These are phyloP conservation scores for Fraxinus latifolia DNA, from an alignment of 305 asterid genomes.

Conservation along the genomic window DNA sequence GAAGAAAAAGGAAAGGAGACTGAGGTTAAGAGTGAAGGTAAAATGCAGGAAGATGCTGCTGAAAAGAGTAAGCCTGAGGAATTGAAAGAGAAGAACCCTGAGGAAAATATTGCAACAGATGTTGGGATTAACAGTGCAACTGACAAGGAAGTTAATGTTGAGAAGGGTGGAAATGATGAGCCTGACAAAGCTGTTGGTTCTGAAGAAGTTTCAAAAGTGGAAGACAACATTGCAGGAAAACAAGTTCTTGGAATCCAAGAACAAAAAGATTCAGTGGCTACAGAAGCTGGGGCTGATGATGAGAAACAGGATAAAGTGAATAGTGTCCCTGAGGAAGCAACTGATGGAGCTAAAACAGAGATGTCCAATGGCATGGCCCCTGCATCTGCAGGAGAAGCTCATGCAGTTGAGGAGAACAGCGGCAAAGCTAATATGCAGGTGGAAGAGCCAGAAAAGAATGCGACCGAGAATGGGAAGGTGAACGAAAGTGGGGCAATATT, in stretches of 20 bases:
- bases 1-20: slow-evolving; percentile 16
- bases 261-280: slow-evolving; percentile 20
- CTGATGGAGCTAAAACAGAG: slow-evolving; percentile 27
- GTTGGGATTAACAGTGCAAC: slow-evolving; percentile 3
- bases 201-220: slow-evolving; percentile 28
- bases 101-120: slow-evolving; percentile 19
- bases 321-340: slow-evolving; percentile 12
- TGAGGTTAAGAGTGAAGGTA: not conserved
- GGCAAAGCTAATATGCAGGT: slow-evolving; percentile 23
- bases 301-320: slow-evolving; percentile 21
- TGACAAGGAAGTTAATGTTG: slow-evolving; percentile 11
- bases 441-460: slow-evolving; percentile 40
- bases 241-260: slow-evolving; percentile 18
- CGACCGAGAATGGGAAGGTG: slow-evolving; percentile 42
- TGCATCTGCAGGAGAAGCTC: slow-evolving; percentile 23
- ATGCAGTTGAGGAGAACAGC: slow-evolving; percentile 21
- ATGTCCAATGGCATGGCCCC: slow-evolving; percentile 16
- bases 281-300: slow-evolving; percentile 12
- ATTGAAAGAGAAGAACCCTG: slow-evolving; percentile 26
- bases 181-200: slow-evolving; percentile 24
- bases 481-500: slow-evolving; percentile 35
- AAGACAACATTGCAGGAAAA: slow-evolving; percentile 12
- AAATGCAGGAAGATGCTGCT: slow-evolving; percentile 21
- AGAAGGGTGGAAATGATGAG: slow-evolving; percentile 15
- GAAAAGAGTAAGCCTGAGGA: slow-evolving; percentile 27